phyloP scores from a whole-genome alignment of 2,329 filamentous ascomycete genomes.

The Emmonsiellopsis sp. region DNA sequence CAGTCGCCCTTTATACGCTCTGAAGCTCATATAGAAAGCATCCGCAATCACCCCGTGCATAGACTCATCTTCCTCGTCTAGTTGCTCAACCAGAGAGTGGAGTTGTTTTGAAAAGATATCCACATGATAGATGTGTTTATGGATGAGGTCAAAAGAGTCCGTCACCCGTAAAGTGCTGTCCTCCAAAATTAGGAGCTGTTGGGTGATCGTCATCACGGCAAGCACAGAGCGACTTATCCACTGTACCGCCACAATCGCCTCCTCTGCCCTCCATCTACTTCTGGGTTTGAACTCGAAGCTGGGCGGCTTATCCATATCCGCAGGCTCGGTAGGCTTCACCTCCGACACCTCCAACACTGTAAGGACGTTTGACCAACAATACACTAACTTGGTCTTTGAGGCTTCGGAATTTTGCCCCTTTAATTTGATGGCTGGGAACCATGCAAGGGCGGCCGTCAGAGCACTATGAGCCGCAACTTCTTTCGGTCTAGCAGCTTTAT shows the following conservation, averaged over 20 bases:
- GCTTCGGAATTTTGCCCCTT: constrained; percentile 63
- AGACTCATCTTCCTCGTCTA: constrained; percentile 75
- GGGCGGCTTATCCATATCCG: constrained; percentile 67
- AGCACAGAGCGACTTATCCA: constrained; percentile 93
- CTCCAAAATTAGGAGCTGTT: constrained; percentile 84
- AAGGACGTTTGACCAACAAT: constrained; percentile 98
- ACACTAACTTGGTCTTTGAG: constrained; percentile 74
- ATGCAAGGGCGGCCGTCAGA: constrained; percentile 87
- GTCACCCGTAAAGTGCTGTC: constrained; percentile 83
- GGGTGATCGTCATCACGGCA: constrained; percentile 85
- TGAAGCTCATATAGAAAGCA: constrained; percentile 97
- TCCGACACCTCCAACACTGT: constrained; percentile 86
- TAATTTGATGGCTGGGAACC: constrained; percentile 92
- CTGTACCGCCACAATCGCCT: constrained; percentile 91
- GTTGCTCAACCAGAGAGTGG: constrained; percentile 71
- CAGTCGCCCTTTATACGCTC: constrained; percentile 83
- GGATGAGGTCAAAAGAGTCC: constrained; percentile 83
- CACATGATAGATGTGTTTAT: constrained; percentile 84
- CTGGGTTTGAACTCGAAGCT: constrained; percentile 70
- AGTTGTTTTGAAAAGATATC: constrained; percentile 87
- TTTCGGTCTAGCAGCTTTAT: constrained; percentile 85
- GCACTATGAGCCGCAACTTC: constrained; percentile 83
- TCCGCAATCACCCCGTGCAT: constrained; percentile 96
- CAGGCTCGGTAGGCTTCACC: constrained; percentile 43
- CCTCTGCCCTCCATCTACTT: constrained; percentile 85